Evolutionary conservation across 495 filamentous ascomycete species (phyloP).

Genomic region (Lophium mytilinum): DNA sequence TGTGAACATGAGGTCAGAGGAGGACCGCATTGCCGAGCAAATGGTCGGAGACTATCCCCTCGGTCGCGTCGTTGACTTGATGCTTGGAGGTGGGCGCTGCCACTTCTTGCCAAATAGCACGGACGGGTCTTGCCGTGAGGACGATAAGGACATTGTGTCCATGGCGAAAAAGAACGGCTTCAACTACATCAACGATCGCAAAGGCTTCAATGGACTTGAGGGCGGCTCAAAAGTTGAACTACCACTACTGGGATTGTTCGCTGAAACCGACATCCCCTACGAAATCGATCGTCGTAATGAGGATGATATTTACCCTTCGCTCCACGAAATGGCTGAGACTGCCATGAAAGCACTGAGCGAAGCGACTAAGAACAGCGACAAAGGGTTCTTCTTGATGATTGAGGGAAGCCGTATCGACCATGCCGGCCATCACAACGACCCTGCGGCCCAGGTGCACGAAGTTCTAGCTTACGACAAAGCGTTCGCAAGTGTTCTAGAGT

Average conservation of each 20-base stretch:
- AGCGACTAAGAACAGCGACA: constrained; percentile 76
- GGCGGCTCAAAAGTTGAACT: constrained; percentile 65
- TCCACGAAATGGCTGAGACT: constrained; percentile 84
- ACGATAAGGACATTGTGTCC: constrained; percentile 59
- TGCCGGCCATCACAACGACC: constrained; percentile 90
- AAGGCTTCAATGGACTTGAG: constrained; percentile 69
- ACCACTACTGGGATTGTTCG: constrained; percentile 82
- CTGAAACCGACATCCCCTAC: constrained; percentile 73
- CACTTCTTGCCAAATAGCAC: constrained; percentile 82
- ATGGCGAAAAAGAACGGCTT: constrained; percentile 70
- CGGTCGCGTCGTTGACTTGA: constrained; percentile 79
- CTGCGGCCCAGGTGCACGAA: constrained; percentile 89
- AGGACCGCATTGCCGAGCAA: constrained; percentile 87
- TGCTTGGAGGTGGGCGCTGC: constrained; percentile 87
- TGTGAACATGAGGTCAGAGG: constrained; percentile 66
- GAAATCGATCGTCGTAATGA: constrained; percentile 79
- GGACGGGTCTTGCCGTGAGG: constrained; percentile 65
- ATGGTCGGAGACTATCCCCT: constrained; percentile 79
- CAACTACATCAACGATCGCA: constrained; percentile 62
- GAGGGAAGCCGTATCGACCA: constrained; percentile 95
- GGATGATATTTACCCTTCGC: constrained; percentile 72
- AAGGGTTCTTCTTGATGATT: constrained; percentile 98
- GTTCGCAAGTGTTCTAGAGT: constrained; percentile 74
- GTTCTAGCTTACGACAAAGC: constrained; percentile 87
- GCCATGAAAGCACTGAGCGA: constrained; percentile 69